phyloP scores from a whole-genome alignment of 306 rosid species.

The Ammopiptanthus mongolicus region DNA sequence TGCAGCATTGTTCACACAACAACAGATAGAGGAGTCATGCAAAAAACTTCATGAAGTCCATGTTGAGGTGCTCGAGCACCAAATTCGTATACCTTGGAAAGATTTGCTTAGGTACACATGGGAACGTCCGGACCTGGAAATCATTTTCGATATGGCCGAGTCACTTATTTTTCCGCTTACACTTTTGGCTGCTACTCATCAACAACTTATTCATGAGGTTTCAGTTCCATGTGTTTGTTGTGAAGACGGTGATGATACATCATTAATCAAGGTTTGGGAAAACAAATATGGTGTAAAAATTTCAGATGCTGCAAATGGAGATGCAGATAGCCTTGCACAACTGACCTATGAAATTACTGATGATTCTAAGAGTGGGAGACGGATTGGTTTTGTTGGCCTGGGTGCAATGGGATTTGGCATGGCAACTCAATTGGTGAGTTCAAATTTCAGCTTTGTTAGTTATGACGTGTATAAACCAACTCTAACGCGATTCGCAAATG shows the following conservation, averaged over 20 bases:
- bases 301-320: no score
- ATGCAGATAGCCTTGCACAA: constrained; percentile 54
- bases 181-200: constrained; percentile 77
- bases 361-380: constrained; percentile 39
- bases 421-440: constrained; percentile 82
- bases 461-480: no score
- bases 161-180: constrained; percentile 81
- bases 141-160: constrained; percentile 68
- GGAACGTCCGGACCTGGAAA: no score
- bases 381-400: constrained; percentile 91
- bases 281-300: constrained; percentile 61
- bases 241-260: constrained; percentile 36
- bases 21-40: no score
- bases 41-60: no score
- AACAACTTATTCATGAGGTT: constrained; percentile 72
- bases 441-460: constrained; percentile 67
- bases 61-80: no score
- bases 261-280: constrained; percentile 69
- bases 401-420: constrained; percentile 99
- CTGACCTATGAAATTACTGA: constrained; percentile 54
- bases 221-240: constrained; percentile 42
- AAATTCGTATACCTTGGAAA: no score
- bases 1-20: no score
- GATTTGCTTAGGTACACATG: constrained; percentile 35
- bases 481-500: no score